Evolutionary conservation across 2,329 filamentous ascomycete species (phyloP), one percentile per base, ranked within the genome.

Genomic region (Penicillium sclerotiorum): DNA sequence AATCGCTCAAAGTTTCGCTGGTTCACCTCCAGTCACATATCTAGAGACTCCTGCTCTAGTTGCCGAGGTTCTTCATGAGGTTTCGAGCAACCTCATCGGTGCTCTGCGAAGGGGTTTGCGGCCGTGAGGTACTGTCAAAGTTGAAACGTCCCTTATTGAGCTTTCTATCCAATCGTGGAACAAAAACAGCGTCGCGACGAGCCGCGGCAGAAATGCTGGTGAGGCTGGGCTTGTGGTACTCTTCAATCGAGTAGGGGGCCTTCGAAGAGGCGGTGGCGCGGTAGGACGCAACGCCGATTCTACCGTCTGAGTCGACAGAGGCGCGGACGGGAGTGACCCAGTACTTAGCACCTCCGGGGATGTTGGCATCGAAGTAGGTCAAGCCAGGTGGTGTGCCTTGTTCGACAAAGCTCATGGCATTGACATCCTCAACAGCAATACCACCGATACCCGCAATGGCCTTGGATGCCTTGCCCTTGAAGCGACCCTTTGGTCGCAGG

Each of bases 291-390:
- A 80, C 66, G 4, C 60, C 59, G 49, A 80, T 72, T 30, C 68
- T 69, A 28, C 77, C 77, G 9, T 71, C 61, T 17, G 76, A 70
- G 51, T 77, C 70, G 27, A 80, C 65, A 37, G 61, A 65, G 18
- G 77, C 80, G 33, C 71, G 73, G 36, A 69, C 64, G 1, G 80
- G 76, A 15, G 74, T 71, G 20, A 80, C 77, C 70, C 73, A 77
- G 47, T 81, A 66, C 58, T 82, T 83, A 48, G 73, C 74, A 46
- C 81, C 81, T 38, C 80, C 80, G 1, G 67, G 64, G 5, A 73
- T 64, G 30, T 76, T 69, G 6, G 71, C 65, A 51, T 79, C 74
- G 49, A 78, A 67, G 57, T 69, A 53, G 45, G 61, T 70, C 33
- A 75, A 57, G 20, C 78, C 77, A 2, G 73, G 65, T 2, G 74